phyloP scores from a whole-genome alignment of 495 filamentous ascomycete species.

The Neurospora terricola region DNA sequence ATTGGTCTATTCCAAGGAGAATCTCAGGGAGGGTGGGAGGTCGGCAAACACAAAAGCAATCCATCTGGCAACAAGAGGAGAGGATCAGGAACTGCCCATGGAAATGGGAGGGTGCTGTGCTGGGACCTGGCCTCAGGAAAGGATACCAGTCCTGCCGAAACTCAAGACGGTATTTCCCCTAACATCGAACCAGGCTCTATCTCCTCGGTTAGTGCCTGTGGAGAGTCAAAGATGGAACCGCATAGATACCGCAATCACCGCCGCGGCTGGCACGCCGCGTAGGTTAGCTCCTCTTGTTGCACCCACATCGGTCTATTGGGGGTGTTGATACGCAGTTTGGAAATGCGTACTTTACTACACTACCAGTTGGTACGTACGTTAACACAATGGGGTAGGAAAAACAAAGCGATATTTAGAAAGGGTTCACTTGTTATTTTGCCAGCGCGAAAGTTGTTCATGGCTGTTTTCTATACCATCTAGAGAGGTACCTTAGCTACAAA shows the following conservation, averaged over 20 bases:
- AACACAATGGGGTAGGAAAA: not conserved
- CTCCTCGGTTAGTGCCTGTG: not conserved
- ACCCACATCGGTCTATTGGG: not conserved
- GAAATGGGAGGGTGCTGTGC: not conserved
- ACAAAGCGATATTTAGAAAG: not conserved
- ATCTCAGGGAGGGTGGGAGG: slow-evolving; percentile 1
- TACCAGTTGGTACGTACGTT: not conserved
- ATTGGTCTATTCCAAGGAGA: not conserved
- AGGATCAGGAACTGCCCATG: not conserved
- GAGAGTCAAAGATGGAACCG: not conserved
- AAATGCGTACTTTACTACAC: not conserved
- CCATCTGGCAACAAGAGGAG: slow-evolving; percentile 3
- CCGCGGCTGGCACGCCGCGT: not conserved
- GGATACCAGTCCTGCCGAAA: not conserved
- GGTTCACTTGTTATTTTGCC: not conserved
- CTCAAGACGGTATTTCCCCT: not conserved
- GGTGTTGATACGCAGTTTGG: not conserved
- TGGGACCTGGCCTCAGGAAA: not conserved
- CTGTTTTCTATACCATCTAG: not conserved
- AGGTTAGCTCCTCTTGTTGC: not conserved
- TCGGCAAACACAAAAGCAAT: slow-evolving; percentile 1
- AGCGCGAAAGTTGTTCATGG: not conserved
- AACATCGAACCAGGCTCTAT: not conserved
- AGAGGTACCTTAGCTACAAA: not conserved
- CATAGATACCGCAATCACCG: not conserved